phyloP scores from a whole-genome alignment of 345 rosid genomes.

The Aethionema arabicum region DNA sequence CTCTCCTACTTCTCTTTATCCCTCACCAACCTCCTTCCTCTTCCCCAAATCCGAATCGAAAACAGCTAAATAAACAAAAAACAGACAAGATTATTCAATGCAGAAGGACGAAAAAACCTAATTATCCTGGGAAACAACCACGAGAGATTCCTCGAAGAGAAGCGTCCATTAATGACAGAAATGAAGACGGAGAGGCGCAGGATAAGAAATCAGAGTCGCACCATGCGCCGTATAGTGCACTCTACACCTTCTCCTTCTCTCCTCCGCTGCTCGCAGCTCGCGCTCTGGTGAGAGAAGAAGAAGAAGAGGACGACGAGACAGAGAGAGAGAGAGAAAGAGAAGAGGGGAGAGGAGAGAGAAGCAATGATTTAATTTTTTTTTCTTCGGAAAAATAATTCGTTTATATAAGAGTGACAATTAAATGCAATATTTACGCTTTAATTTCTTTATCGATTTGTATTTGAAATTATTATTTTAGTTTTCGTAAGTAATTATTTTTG shows the following conservation, averaged over 20 bases:
- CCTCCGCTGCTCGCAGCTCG: constrained; percentile 32
- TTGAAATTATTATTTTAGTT: constrained; percentile 20
- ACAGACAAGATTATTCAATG: constrained; percentile 10
- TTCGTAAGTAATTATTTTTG: constrained; percentile 7
- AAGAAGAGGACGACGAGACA: constrained; percentile 8
- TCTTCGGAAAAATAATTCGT: neutral
- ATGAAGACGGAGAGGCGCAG: constrained; percentile 25
- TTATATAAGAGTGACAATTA: constrained; percentile 26
- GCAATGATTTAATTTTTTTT: constrained; percentile 5
- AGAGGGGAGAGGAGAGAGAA: neutral
- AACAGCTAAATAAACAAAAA: neutral
- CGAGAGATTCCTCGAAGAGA: constrained; percentile 6
- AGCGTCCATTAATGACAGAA: constrained; percentile 22
- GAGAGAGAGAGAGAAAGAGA: constrained; percentile 18
- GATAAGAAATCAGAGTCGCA: constrained; percentile 28
- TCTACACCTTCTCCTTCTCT: constrained; percentile 21
- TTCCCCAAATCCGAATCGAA: constrained; percentile 14
- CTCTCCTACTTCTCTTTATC: neutral
- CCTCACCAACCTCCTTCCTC: no score
- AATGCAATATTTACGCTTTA: constrained; percentile 1
- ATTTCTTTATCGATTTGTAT: constrained; percentile 4
- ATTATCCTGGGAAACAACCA: neutral
- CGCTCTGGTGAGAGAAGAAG: constrained; percentile 16
- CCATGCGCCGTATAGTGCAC: constrained; percentile 25
- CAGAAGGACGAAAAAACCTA: neutral